Base-by-base conservation (phyloP, 1,139 yeast genomes). In the Scheffersomyces lignicola region DNA sequence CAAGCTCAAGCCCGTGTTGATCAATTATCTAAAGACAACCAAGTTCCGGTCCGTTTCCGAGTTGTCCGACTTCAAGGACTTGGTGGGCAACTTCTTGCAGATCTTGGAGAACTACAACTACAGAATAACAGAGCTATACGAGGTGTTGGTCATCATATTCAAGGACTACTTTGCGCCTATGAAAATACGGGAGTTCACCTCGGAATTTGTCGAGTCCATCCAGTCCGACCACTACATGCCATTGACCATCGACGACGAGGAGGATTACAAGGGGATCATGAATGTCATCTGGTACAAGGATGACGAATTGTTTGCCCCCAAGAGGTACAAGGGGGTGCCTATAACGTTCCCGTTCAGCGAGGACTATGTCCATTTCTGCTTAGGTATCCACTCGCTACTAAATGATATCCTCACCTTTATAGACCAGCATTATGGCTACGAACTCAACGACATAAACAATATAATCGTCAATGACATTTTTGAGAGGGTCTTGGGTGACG, bases 161-260 rank as follows among this genome's bases (percentile, higher is more conserved):
- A 70, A 75, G 37, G 69, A 69, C 39, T 75, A 77, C 44, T 84
- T 76, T 51, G 80, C 87, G 8, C 73, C 73, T 4, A 64, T 74
- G 20, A 60, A 81, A 24, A 73, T 78, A 13, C 65, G 65, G 41
- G 73, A 74, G 15, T 89, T 89, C 58, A 70, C 77, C 28, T 58
- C 58, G 18, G 83, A 81, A 36, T 90, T 88, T 57, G 61, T 70
- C 29, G 71, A 71, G 11, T 66, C 83, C 7, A 76, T 89, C 29
- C 78, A 79, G 43, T 82, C 83, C 16, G 97, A 90, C 55, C 95
- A 87, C 51, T 87, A 88, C 49, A 87, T 86, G 87, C 96, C 97
- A 7, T 73, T 89, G 63, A 75, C 76, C 0, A 80, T 89, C 22
- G 75, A 79, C 40, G 79, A 78, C 35, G 58, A 65, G 34, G 65